Base-by-base conservation (phyloP, 352 stramenopile species). In the Globisporangium polare region DNA sequence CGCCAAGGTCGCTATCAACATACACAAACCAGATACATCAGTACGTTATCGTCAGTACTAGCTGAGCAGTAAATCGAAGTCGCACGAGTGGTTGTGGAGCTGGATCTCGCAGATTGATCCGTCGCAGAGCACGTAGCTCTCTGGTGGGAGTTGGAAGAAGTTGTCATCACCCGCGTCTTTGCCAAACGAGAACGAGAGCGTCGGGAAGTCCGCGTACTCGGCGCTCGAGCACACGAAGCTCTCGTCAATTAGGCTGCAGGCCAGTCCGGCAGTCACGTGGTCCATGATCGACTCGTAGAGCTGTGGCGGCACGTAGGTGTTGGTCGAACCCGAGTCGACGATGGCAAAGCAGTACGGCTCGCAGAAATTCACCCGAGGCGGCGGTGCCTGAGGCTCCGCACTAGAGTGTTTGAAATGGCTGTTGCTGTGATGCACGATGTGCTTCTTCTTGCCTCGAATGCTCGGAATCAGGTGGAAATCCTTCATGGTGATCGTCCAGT, bases 301-400 rank as follows among this genome's bases (percentile, higher is more conserved):
- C 33, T 77, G 62, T 15, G 74, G 56, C 0, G 78, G 78, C 13
- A 74, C 61, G 24, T 78, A 82, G 13, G 72, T 80, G 59, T 75
- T 72, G 13, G 73, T 84, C 31, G 77, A 78, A 13, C 79, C 79
- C 35, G 74, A 78, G 53, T 87, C 79, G 27, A 89, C 62, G 60
- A 89, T 89, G 29, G 71, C 75, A 47, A 77, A 83, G 65, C 77
- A 89, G 39, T 71, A 60, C 3, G 65, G 63, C 5, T 62, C 51
- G 58, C 78, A 88, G 29, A 79, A 31, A 33, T 75, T 72, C 5
- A 13, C 31, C 31, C 43, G 49, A 15, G 33, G 20, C 5, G 33
- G 20, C 3, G 20, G 18, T 49, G 35, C 24, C 46, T 35, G 24
- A 20, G 24, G 15, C 37, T 39, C 13, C 5, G 5, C 33, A 2